Evolutionary conservation across 345 rosid genomes (phyloP).

Genomic region (Corymbia maculata): DNA sequence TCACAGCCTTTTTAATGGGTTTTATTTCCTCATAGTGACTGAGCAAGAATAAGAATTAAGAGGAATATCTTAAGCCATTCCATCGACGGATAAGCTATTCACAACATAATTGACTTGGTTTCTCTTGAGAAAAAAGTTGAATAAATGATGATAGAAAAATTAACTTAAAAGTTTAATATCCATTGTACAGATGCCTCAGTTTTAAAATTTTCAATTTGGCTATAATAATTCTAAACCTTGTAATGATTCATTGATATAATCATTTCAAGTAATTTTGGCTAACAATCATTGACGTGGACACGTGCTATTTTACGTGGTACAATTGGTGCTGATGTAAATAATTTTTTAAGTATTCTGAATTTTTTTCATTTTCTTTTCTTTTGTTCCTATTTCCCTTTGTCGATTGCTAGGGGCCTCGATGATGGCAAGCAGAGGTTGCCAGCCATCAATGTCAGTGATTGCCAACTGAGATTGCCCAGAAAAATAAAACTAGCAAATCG

Average conservation of each 20-base stretch:
- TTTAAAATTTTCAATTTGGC: neutral
- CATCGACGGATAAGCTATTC: neutral
- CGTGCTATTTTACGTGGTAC: rapidly evolving
- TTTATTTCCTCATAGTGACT: neutral
- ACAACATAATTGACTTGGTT: neutral
- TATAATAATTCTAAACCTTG: neutral
- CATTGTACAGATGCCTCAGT: neutral
- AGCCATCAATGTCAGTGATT: neutral
- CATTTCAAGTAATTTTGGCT: neutral
- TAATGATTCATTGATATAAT: neutral
- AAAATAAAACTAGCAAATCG: neutral
- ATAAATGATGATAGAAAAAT: neutral
- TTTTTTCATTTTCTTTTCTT: too few species aligned
- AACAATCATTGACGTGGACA: neutral
- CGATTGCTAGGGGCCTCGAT: too few species aligned
- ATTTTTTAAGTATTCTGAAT: too few species aligned
- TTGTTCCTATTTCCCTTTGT: neutral
- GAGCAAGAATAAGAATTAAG: neutral
- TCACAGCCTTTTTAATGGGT: neutral
- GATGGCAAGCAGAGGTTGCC: too few species aligned
- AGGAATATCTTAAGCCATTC: neutral
- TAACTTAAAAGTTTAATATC: neutral
- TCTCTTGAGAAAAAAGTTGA: neutral
- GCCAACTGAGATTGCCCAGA: neutral
- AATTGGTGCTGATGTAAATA: too few species aligned